These are phyloP conservation scores for Naegleria fowleri DNA, from an alignment of 208 protist species.

Conservation along the genomic window DNA sequence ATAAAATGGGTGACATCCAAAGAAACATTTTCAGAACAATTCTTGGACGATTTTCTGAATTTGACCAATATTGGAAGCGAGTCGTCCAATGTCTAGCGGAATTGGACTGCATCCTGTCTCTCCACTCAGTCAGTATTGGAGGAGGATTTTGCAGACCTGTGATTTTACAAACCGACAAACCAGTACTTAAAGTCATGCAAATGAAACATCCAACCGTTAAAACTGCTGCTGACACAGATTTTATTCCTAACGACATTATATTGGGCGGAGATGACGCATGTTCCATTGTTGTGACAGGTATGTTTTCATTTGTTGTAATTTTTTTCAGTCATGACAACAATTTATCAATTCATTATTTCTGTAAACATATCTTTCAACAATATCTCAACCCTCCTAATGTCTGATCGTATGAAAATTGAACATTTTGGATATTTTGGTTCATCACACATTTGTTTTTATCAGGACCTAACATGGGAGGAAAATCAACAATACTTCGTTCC, in stretches of 20 bases:
- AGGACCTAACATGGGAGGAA: conserved; percentile 98
- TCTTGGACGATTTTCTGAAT: background rate
- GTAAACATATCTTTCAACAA: too few relatives aligned
- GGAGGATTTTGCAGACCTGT: background rate
- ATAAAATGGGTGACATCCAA: background rate
- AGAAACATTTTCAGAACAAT: background rate
- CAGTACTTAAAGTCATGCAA: background rate
- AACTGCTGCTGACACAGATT: background rate
- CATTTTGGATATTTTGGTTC: too few relatives aligned
- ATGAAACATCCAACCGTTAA: background rate
- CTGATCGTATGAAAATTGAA: too few relatives aligned
- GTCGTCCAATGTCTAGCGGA: background rate
- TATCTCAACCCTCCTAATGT: too few relatives aligned
- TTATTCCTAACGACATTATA: conserved; percentile 60
- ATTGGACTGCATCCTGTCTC: conserved; percentile 15
- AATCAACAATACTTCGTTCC: conserved; percentile 92
- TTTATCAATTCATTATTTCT: too few relatives aligned
- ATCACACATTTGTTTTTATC: conserved; percentile 34
- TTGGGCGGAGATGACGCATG: conserved; percentile 47
- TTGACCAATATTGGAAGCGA: background rate
- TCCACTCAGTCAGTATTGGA: background rate
- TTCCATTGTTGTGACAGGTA: conserved; percentile 66
- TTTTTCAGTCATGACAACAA: too few relatives aligned
- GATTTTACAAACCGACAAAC: background rate
- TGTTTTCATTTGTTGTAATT: too few relatives aligned